Evolutionary conservation across 2,329 filamentous ascomycete genomes (phyloP), one percentile per base, ranked within the genome.

Genomic region (Xylariaceae sp.): DNA sequence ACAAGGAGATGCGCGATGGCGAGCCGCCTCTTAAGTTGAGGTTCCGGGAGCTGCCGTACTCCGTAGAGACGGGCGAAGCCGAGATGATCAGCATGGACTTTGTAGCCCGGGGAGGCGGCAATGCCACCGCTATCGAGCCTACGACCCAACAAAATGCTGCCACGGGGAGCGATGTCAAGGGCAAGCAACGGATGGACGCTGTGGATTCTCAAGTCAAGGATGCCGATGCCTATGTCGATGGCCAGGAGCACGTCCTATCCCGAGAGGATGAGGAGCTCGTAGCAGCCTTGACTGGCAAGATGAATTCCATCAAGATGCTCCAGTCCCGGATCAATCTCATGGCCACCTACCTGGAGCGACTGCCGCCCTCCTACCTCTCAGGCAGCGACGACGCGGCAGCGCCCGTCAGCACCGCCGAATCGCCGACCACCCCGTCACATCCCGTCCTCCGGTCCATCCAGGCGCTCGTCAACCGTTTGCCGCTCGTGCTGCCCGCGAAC

Each of bases 21-120:
- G 60, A 76, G 21, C 57, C 65, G 1, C 58, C 65, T 3, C 55
- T 78, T 16, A 75, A 71, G 32, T 70, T 92, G 39, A 82, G 76
- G 50, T 96, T 96, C 60, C 76, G 81, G 39, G 83, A 93, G 53
- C 62, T 96, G 8, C 77, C 82, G 2, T 96, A 92, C 58, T 82
- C 82, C 0, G 80, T 96, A 2, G 92, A 96, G 62, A 94, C 89
- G 0, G 87, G 86, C 8, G 89, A 96, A 58, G 89, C 89, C 1
- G 92, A 98, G 60, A 95, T 95, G 88, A 96, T 98, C 45, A 84
- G 85, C 47, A 85, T 98, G 51, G 88, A 95, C 59, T 94, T 89
- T 45, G 83, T 98, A 14, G 89, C 90, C 1, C 80, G 81, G 33
- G 86, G 84, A 24, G 84, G 83, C 29, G 85, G 84, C 30, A 90